Evolutionary conservation across 352 stramenopile genomes (phyloP), one percentile per base, ranked within the genome.

Genomic region (Pythium aristosporum): DNA sequence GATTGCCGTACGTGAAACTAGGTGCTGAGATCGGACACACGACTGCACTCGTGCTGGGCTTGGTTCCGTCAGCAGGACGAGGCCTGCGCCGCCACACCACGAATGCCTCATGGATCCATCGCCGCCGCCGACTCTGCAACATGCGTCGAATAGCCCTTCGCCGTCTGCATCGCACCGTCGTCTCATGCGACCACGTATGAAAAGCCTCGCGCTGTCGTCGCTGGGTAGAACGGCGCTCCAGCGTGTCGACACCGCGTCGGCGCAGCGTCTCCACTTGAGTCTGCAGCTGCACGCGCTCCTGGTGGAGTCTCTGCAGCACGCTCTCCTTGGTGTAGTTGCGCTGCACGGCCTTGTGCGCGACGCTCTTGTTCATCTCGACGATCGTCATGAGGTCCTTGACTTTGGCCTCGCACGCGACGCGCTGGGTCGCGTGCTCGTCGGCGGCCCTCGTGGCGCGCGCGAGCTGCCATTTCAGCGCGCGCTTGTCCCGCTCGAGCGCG

Each of bases 351-450:
- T 71, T 67, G 61, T 85, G 68, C 1, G 77, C 74, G 6, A 82
- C 76, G 30, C 60, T 72, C 57, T 83, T 85, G 62, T 89, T 89
- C 68, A 89, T 69, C 62, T 84, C 74, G 52, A 89, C 68, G 74
- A 89, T 87, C 42, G 76, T 83, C 61, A 89, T 67, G 55, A 89
- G 60, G 52, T 89, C 80, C 50, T 83, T 85, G 32, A 86, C 68
- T 46, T 85, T 82, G 47, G 74, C 68, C 44, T 87, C 70, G 48
- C 67, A 75, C 9, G 67, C 74, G 41, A 63, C 51, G 0, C 79
- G 62, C 11, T 80, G 64, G 0, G 80, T 72, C 0, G 69, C 65
- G 34, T 57, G 74, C 8, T 44, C 57, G 25, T 89, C 80, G 7
- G 74, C 77, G 16, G 68, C 62, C 49, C 81, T 74, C 1, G 70